Conservation (phyloP, 2,329 filamentous ascomycete species). For the Fusarium nurragi region DNA sequence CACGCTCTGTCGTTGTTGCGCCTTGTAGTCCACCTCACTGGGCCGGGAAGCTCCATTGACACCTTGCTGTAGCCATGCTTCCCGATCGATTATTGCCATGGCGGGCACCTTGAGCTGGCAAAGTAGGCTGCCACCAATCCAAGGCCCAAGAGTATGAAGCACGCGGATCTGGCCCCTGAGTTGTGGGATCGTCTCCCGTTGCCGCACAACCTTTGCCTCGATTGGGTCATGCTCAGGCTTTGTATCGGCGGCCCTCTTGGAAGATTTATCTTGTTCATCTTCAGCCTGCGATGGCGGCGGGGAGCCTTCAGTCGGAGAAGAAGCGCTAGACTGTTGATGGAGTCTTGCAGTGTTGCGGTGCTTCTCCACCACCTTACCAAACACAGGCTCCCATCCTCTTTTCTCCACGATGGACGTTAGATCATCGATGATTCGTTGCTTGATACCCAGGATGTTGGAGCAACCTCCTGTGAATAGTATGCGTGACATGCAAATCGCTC, state of each 20-base stretch:
- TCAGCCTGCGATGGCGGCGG: conserved; percentile 36
- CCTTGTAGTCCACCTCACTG: conserved; percentile 67
- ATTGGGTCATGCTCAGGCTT: conserved; percentile 46
- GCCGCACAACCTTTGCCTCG: conserved; percentile 51
- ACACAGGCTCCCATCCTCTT: conserved; percentile 80
- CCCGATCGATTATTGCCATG: conserved; percentile 75
- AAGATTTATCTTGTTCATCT: conserved; percentile 37
- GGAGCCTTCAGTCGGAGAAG: conserved; percentile 33
- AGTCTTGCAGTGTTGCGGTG: conserved; percentile 58
- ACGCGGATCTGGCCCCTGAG: conserved; percentile 70
- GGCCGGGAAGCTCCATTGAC: conserved; percentile 68
- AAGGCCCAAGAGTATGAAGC: conserved; percentile 75
- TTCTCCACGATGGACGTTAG: conserved; percentile 71
- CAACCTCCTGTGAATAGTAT: conserved; percentile 88
- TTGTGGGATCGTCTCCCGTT: conserved; percentile 50
- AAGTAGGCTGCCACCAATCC: conserved; percentile 77
- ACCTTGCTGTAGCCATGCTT: conserved; percentile 76
- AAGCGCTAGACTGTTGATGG: conserved; percentile 45
- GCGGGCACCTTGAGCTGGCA: conserved; percentile 74
- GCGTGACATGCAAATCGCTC: conserved; percentile 86
- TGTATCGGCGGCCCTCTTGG: conserved; percentile 38
- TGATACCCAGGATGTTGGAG: conserved; percentile 81
- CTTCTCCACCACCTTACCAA: conserved; percentile 72
- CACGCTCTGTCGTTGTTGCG: conserved; percentile 71
- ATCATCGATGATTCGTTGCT: conserved; percentile 79